Conservation (phyloP, 208 protist genomes). For the Herpetomonas tarakana region DNA sequence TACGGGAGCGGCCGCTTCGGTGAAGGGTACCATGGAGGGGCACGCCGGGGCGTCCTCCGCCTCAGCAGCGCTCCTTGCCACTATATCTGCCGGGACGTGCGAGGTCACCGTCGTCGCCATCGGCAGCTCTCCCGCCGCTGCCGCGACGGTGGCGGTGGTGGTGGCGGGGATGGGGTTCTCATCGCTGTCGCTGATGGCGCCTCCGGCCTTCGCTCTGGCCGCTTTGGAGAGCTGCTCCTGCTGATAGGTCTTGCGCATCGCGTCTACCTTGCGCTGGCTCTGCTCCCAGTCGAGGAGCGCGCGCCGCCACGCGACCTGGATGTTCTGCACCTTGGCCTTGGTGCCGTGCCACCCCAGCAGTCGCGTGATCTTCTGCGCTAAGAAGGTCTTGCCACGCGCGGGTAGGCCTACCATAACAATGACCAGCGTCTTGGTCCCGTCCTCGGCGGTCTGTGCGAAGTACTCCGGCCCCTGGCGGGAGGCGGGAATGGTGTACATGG, state of each 20-base stretch:
- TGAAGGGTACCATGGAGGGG: constrained; percentile 25
- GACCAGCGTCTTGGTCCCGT: constrained; percentile 48
- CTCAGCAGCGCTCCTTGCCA: not conserved
- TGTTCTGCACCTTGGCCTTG: constrained; percentile 68
- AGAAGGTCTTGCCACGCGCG: constrained; percentile 88
- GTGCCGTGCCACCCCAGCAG: constrained; percentile 81
- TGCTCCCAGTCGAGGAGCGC: constrained; percentile 48
- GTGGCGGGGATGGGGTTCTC: not conserved
- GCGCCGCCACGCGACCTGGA: constrained; percentile 69
- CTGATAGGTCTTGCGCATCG: constrained; percentile 7
- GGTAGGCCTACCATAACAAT: constrained; percentile 90
- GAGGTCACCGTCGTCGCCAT: too few species aligned
- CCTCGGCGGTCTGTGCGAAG: constrained; percentile 37
- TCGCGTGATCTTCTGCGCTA: constrained; percentile 88
- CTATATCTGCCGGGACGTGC: constrained; percentile 1
- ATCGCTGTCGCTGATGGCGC: not conserved
- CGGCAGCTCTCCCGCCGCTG: too few species aligned
- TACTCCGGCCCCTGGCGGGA: constrained; percentile 74
- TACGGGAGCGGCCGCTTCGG: not conserved
- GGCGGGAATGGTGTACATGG: constrained; percentile 62
- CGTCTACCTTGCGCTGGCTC: constrained; percentile 4
- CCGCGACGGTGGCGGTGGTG: too few species aligned
- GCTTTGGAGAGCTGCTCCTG: constrained; percentile 1
- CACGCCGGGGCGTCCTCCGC: constrained; percentile 5
- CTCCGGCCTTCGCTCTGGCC: not conserved